Base-by-base conservation (phyloP, 495 filamentous ascomycete genomes). In the Hypoxylon intermedium region DNA sequence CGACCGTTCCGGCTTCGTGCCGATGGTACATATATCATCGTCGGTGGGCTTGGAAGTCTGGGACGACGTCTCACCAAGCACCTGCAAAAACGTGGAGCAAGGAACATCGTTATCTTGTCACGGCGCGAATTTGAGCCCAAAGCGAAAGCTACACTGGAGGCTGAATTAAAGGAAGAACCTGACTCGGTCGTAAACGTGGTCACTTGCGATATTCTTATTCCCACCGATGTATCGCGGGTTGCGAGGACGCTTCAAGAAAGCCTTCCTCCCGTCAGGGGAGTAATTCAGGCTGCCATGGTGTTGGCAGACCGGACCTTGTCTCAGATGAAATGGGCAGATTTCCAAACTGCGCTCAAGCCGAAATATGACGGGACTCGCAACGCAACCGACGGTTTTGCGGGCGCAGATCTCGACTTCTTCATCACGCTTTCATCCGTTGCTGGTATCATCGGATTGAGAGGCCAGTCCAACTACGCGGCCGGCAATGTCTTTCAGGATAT, bases 361-460 rank as follows among this genome's bases (percentile, higher is more conserved):
- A 83, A 83, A 60, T 67, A 81, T 2, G 43, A 71, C 5, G 74
- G 74, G 6, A 60, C 62, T 5, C 49, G 50, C 34, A 67, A 74
- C 44, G 58, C 80, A 0, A 70, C 78, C 41, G 42, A 70, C 0
- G 37, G 37, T 3, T 31, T 31, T 75, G 15, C 13, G 13, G 33
- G 41, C 28, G 47, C n/a, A 4, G 26, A 61, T 2, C 71, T 85
- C 0, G 82, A 84, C 55, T 85, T 85, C 69, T 84, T 85, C 66
- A 59, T 83, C 19, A 67, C 74, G 15, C 71, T 83, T n/a, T 82
- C 79, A 9, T 85, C 83, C 4, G 49, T 81, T 0, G 56, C 74
- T 1, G 75, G 70, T 7, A 58, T 80, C 1, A 42, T 77, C 26
- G 82, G 82, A 1, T 74, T 76, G 37, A 38, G 52, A 3, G 72